phyloP scores from a whole-genome alignment of 306 rosid genomes.

The Pterocarpus macrocarpus region DNA sequence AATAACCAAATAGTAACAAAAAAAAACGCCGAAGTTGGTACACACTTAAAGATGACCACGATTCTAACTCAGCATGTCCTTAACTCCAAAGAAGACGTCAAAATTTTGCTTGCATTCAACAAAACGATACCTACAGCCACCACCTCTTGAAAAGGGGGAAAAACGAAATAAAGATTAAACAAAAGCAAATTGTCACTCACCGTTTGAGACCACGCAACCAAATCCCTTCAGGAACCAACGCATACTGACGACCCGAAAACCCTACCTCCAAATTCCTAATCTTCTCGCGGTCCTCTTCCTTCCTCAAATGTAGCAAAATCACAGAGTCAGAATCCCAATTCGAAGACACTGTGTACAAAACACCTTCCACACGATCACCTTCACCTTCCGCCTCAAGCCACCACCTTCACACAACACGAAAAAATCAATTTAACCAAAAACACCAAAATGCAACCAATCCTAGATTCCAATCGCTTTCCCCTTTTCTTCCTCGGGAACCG shows the following conservation, averaged over 20 bases:
- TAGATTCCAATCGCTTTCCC: not conserved
- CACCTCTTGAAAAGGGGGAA: not conserved
- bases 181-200: slow-evolving; percentile 48
- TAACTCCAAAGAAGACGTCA: slow-evolving; percentile 16
- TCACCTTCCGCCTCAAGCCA: slow-evolving; percentile 67
- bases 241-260: slow-evolving; percentile 71
- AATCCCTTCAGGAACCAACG: slow-evolving; percentile 72
- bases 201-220: slow-evolving; percentile 81
- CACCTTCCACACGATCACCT: slow-evolving; percentile 59
- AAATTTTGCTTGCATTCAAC: slow-evolving; percentile 8
- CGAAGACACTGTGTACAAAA: slow-evolving; percentile 60
- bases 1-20: not conserved
- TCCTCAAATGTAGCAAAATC: slow-evolving; percentile 62
- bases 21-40: not conserved
- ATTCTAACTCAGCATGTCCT: not conserved
- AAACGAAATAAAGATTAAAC: not conserved
- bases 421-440: not conserved
- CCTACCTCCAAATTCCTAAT: slow-evolving; percentile 52
- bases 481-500: not conserved
- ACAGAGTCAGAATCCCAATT: slow-evolving; percentile 52
- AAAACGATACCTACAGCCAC: slow-evolving; percentile 11
- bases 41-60: not conserved
- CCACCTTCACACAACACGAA: slow-evolving; percentile 65
- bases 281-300: slow-evolving; percentile 51
- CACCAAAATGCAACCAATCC: not conserved